Conservation (phyloP, 169 alveolate species). For the Cryptosporidium andersoni region DNA sequence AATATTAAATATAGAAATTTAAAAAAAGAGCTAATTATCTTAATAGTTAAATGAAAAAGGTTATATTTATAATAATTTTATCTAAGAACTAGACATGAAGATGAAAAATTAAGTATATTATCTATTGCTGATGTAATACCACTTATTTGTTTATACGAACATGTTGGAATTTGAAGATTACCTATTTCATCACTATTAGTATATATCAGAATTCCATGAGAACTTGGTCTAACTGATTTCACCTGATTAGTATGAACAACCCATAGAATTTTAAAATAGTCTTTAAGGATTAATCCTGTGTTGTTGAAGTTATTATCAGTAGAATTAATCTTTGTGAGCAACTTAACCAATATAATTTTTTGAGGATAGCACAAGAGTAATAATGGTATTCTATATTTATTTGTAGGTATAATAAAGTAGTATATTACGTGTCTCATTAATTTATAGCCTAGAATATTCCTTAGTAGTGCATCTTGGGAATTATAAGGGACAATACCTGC, state of each 20-base stretch:
- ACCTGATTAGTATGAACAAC: conserved; percentile 10
- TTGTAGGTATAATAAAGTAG: conserved; percentile 75
- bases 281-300: background rate
- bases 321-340: conserved; percentile 2
- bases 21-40: background rate
- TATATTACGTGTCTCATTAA: conserved; percentile 80
- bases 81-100: conserved; percentile 29
- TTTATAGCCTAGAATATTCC: conserved; percentile 80
- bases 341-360: conserved; percentile 11
- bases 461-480: conserved; percentile 81
- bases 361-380: conserved; percentile 75
- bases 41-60: background rate
- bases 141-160: conserved; percentile 30
- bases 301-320: background rate
- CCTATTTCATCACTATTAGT: background rate
- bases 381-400: conserved; percentile 70
- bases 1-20: background rate
- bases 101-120: conserved; percentile 43
- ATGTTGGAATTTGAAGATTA: conserved; percentile 40
- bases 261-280: conserved; percentile 15
- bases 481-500: conserved; percentile 79
- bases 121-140: conserved; percentile 35
- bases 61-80: background rate
- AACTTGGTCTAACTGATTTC: conserved; percentile 46
- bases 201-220: conserved; percentile 45